Base-by-base conservation (phyloP, 2,329 filamentous ascomycete genomes). In the Hortaea sp. region DNA sequence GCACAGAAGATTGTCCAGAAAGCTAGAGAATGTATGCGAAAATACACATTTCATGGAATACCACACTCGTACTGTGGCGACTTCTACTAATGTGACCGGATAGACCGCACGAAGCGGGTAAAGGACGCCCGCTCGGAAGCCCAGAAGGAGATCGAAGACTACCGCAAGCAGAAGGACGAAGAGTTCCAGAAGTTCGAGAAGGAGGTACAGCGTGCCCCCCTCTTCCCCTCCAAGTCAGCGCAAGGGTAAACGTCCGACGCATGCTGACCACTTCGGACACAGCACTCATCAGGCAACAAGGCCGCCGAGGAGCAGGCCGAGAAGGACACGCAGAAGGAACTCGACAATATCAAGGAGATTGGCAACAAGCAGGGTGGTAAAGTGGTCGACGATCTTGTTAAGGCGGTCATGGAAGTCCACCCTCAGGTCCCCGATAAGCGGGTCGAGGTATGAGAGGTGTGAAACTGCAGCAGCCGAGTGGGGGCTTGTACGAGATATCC, bases 1-100 rank as follows among this genome's bases (percentile, higher is more conserved):
- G 92, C 92, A 51, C 90, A 95, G 72, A 95, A 95, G 79, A 98
- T 98, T 67, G 89, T 98, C 48, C 90, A 97, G 70, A 88, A 92
- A 79, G 87, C 88, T 62, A 79, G 88, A 79, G 88, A 94, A 79
- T 94, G 88, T 94, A 80, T 66, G 63, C 42, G 9, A 7, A 3
- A 35, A 20, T 4, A 20, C 20, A 20, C 4, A 20, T 20, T 4
- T 4, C 2, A 20, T 20, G 20, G 20, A 20, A 20, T 20, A 20
- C 20, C 20, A 2, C 20, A 20, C 20, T 20, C 4, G 20, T 20
- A 4, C 2, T 20, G 4, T 29, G 12, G 5, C 29, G 11, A 29
- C 39, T 42, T 4, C 2, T 20, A 20, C n/a, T 30, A 10, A 51
- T 45, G 39, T 45, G 39, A 46, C 43, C 29, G 30, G n/a, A 9